Evolutionary conservation across 345 rosid species (phyloP), one percentile per base, ranked within the genome.

Genomic region (Brassica juncea): DNA sequence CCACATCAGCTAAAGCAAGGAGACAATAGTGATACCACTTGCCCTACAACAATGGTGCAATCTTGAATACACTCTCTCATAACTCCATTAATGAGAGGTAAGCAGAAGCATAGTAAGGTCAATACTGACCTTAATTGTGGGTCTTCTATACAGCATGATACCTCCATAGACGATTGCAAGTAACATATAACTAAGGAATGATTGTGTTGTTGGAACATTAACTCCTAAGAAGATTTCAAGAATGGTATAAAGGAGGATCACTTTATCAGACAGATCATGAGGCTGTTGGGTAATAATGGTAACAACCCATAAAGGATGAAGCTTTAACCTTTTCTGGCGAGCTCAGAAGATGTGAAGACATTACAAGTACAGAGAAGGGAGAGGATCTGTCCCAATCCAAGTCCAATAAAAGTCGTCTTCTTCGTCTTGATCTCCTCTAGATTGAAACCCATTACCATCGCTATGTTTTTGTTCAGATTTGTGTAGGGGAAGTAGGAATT

Each of bases 21-120:
- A 90, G 70, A 8, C 84, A 80, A 80, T 94, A 94, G 76, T 87
- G 84, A 82, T 90, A 94, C 99, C 96, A 94, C 80, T 90, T 92
- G 25, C 87, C 94, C 99, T 92, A 90, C 84, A 88, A 47, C 55
- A 44, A 3, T 11, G 8, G 1, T 15, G 12, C 55, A 54, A 54
- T 54, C 59, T 54, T 54, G 8, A 54, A 52, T 54, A 14, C 6
- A 47, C 16, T 2, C 55, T 34, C 44, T 47, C 16, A 47, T 39
- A 0, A 47, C 16, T 47, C n/a, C 57, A 21, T 21, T 21, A 25
- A 14, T 25, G 71, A 68, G 12, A 39, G 3, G 30, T 39, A 2
- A 37, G 2, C 2, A 74, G 35, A 27, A 27, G 27, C 12, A 71
- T 21, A 52, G 23, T 65, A 52, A 49, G 23, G 15, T 15, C 23